These are phyloP conservation scores for Pseudocercospora macadamiae DNA, from an alignment of 2,329 filamentous ascomycete species.

Conservation along the genomic window DNA sequence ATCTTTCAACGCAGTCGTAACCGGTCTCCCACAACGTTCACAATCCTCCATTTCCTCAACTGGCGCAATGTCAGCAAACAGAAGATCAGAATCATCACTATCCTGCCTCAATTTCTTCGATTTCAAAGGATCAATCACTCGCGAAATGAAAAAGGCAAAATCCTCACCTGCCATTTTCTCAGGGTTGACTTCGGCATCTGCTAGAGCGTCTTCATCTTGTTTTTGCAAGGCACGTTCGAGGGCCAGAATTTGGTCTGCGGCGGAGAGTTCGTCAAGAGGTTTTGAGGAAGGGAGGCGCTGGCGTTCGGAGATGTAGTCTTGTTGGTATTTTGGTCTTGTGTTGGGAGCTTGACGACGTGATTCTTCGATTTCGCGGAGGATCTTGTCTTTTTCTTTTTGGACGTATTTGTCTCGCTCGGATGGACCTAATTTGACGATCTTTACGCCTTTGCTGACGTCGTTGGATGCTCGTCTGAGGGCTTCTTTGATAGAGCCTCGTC, in stretches of 20 bases:
- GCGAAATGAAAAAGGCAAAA: conserved; percentile 18
- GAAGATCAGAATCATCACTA: conserved; percentile 19
- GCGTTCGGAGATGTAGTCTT: conserved; percentile 9
- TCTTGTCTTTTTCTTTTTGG: conserved; percentile 9
- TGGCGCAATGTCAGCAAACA: conserved; percentile 27
- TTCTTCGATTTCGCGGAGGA: conserved; percentile 11
- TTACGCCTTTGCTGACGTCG: neutral
- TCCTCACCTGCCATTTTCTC: conserved; percentile 16
- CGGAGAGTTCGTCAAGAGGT: neutral
- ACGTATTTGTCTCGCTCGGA: conserved; percentile 10
- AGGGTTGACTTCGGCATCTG: neutral
- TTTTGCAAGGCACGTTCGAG: conserved; percentile 5
- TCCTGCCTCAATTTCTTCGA: conserved; percentile 9
- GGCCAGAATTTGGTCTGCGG: neutral
- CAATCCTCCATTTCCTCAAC: conserved; percentile 20
- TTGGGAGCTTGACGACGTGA: conserved; percentile 3
- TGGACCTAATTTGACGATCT: conserved; percentile 13
- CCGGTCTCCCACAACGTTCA: conserved; percentile 16
- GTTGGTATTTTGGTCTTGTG: conserved; percentile 12
- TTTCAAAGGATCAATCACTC: conserved; percentile 19
- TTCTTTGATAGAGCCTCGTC: conserved; percentile 13
- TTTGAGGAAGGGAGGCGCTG: too few species aligned
- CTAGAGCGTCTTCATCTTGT: neutral
- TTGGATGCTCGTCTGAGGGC: conserved; percentile 14
- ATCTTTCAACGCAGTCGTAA: conserved; percentile 11